Base-by-base conservation (phyloP, 768 basidiomycete species). In the Cyclocybe cylindracea region DNA sequence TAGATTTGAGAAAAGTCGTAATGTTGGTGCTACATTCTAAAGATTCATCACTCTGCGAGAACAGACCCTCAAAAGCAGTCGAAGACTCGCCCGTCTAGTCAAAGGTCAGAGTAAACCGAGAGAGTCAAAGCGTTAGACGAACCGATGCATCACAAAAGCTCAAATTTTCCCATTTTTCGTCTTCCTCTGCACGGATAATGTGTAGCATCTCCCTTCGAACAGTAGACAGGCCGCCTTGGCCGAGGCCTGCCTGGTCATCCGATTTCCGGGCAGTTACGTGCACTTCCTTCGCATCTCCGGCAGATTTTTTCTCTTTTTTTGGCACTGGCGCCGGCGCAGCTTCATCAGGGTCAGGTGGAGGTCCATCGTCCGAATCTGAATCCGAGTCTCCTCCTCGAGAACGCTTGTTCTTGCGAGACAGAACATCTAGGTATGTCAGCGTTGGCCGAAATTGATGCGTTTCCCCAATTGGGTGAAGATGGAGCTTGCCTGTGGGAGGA, bases 391-490 rank as follows among this genome's bases (percentile, higher is more conserved):
- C 78, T 38, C 72, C 70, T 16, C 75, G 72, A 42, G 66, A 64
- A 16, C 79, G 82, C 58, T 76, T 81, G 54, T 67, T 73, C 71
- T 86, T 90, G 35, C 83, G 83, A 18, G 85, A 83, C 48, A 87
- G 65, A 52, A 82, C 68, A 64, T 94, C 92, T 55, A 94, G 75
- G 69, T 94, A 90, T 13, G 88, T 89, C 58, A 93, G 69, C 2
- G 87, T 86, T 7, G 91, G 91, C 40, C 91, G 84, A 57, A 94
- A 78, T 66, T 94, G 92, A 62, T 92, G 87, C 0, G 82, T 86
- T 70, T 90, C 82, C 55, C 71, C 79, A 62, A 94, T 80, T 36
- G 90, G 89, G 63, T 93, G 86, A 11, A 94, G 75, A 66, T 93
- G 83, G 40, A 94, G 72, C 54, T 78, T 80, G 34, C 86, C 91